Percentiles rank a stretch among this genome's conserved stretches.
phyloP scores from a whole-genome alignment of 2,329 filamentous ascomycete species.

The Aspergillus phoenicis region DNA sequence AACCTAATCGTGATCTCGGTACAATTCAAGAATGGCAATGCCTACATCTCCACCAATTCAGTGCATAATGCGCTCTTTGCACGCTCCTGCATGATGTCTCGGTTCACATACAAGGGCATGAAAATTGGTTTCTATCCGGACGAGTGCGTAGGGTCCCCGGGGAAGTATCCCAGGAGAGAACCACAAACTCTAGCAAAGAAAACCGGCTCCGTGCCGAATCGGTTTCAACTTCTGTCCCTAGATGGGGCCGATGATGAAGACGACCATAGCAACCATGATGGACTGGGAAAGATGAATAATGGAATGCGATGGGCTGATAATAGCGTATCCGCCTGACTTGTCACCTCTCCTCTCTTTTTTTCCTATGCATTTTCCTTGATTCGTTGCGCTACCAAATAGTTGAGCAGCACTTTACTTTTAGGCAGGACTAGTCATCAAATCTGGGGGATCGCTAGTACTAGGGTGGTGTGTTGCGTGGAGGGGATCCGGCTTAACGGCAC shows the following conservation, averaged over 20 bases:
- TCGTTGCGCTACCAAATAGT: neutral
- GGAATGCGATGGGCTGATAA: conserved; percentile 20
- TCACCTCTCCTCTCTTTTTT: neutral
- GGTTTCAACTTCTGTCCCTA: conserved; percentile 62
- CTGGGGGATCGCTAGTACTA: too few relatives aligned
- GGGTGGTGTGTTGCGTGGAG: too few relatives aligned
- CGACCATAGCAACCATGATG: conserved; percentile 25
- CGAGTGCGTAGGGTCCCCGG: conserved; percentile 68
- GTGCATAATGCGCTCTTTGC: conserved; percentile 75
- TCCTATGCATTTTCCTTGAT: neutral
- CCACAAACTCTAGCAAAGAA: conserved; percentile 39
- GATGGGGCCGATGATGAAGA: conserved; percentile 47
- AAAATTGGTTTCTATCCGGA: conserved; percentile 72
- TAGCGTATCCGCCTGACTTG: conserved; percentile 14
- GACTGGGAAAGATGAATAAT: conserved; percentile 19
- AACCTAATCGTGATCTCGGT: conserved; percentile 72
- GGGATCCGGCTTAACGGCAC: too few relatives aligned
- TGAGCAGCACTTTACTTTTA: neutral
- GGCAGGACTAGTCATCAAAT: neutral
- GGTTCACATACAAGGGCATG: conserved; percentile 67
- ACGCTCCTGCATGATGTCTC: conserved; percentile 72
- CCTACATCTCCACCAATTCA: conserved; percentile 74
- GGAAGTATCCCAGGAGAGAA: conserved; percentile 32
- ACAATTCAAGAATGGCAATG: conserved; percentile 60
- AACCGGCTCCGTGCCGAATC: conserved; percentile 51